phyloP scores from a whole-genome alignment of 495 filamentous ascomycete species.

The Haplographium delicatum region DNA sequence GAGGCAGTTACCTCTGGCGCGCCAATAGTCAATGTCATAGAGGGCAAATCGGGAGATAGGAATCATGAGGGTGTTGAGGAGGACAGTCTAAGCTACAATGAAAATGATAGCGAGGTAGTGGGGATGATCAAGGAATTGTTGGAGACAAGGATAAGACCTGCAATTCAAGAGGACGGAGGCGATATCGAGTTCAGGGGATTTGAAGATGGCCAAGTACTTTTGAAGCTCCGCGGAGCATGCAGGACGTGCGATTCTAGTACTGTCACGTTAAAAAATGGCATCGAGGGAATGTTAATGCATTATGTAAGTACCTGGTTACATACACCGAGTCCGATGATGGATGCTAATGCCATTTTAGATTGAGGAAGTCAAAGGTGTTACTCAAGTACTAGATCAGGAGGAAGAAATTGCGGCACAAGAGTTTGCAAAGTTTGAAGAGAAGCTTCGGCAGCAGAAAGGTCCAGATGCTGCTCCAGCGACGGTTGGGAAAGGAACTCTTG shows the following conservation, averaged over 20 bases:
- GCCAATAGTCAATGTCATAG: constrained; percentile 69
- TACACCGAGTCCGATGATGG: not conserved
- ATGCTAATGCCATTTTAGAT: constrained; percentile 51
- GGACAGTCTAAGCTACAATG: constrained; percentile 72
- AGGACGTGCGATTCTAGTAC: constrained; percentile 94
- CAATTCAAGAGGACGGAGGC: constrained; percentile 95
- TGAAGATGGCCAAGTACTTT: constrained; percentile 71
- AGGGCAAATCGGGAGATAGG: constrained; percentile 47
- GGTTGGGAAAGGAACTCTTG: constrained; percentile 59
- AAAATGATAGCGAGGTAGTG: constrained; percentile 87
- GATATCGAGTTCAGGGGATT: constrained; percentile 95
- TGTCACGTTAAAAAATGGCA: constrained; percentile 91
- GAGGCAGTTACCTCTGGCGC: constrained; percentile 80
- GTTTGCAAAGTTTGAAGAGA: constrained; percentile 96
- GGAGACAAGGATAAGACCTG: constrained; percentile 88
- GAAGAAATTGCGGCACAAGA: constrained; percentile 86
- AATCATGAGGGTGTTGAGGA: constrained; percentile 52
- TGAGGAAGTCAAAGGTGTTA: constrained; percentile 89
- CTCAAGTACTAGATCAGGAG: constrained; percentile 86
- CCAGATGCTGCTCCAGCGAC: constrained; percentile 45
- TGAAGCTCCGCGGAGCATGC: constrained; percentile 91
- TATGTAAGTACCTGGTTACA: constrained; percentile 44
- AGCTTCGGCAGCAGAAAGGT: constrained; percentile 72
- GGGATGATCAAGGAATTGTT: constrained; percentile 99
- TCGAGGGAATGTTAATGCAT: constrained; percentile 94